phyloP scores from a whole-genome alignment of 257 asterid species.

The Avicennia marina region DNA sequence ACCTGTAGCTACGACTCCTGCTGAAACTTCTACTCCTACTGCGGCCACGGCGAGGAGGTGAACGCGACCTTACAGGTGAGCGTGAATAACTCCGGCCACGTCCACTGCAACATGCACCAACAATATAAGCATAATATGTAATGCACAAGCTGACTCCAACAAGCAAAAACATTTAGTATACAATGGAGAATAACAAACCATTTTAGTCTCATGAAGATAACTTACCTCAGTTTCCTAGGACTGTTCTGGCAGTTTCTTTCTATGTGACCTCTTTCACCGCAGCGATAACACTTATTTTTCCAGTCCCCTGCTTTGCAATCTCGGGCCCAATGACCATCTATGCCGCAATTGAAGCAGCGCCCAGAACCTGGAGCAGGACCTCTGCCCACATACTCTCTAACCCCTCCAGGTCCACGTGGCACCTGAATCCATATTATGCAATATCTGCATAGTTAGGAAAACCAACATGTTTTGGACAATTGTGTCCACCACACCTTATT shows the following conservation, averaged over 20 bases:
- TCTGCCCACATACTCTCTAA: constrained; percentile 72
- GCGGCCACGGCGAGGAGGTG: constrained; percentile 81
- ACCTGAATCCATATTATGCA: constrained; percentile 36
- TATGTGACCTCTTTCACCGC: constrained; percentile 95
- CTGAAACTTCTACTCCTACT: constrained; percentile 68
- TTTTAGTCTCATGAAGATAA: background rate
- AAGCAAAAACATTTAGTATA: no score
- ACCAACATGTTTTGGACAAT: background rate
- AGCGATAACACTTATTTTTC: constrained; percentile 95
- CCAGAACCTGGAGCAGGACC: constrained; percentile 99
- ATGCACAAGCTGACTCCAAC: no score
- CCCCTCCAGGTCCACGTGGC: constrained; percentile 99
- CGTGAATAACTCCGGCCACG: constrained; percentile 62
- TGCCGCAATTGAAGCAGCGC: constrained; percentile 96
- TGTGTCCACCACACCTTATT: no score
- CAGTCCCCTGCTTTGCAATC: constrained; percentile 99
- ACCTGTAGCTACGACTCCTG: constrained; percentile 63
- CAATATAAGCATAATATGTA: no score
- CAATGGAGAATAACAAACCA: no score
- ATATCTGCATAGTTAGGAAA: background rate
- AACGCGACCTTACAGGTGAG: constrained; percentile 53
- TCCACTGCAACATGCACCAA: constrained; percentile 29
- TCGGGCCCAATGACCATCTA: constrained; percentile 99
- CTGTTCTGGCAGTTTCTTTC: constrained; percentile 90
- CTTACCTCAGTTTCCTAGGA: constrained; percentile 78